phyloP scores from a whole-genome alignment of 140 eudicot genomes.

The Bidens hawaiensis region DNA sequence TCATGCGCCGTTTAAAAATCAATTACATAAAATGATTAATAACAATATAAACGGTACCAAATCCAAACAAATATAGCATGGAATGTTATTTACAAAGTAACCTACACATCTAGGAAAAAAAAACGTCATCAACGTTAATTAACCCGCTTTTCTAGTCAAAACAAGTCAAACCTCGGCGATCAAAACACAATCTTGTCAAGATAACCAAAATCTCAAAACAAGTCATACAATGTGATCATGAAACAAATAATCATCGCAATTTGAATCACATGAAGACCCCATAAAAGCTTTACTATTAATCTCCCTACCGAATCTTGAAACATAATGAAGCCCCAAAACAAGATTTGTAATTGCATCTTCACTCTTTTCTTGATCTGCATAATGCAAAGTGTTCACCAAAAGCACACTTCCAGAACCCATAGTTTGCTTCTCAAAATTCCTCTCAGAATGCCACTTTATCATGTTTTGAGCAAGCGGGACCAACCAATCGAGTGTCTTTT shows the following conservation, averaged over 20 bases:
- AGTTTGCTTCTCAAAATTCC: slow-evolving; percentile 69
- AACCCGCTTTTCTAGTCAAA: neutral
- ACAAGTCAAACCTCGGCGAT: no score
- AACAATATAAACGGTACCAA: neutral
- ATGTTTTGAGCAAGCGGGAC: slow-evolving; percentile 92
- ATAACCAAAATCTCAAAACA: neutral
- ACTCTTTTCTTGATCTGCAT: slow-evolving; percentile 62
- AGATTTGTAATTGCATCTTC: slow-evolving; percentile 77
- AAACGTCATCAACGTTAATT: no score
- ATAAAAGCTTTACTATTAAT: slow-evolving; percentile 36
- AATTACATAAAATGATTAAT: neutral
- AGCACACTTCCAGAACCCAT: slow-evolving; percentile 53
- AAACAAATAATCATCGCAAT: slow-evolving; percentile 26
- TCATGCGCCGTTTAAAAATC: no score
- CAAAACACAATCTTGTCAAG: no score
- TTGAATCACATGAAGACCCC: slow-evolving; percentile 37
- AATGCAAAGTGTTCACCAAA: slow-evolving; percentile 73
- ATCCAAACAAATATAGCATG: neutral
- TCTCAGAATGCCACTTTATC: slow-evolving; percentile 79
- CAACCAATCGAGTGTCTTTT: slow-evolving; percentile 69
- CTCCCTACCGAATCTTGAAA: slow-evolving; percentile 52
- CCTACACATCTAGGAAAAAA: no score
- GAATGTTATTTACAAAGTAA: neutral
- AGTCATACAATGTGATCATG: slow-evolving; percentile 17
- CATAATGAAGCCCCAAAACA: slow-evolving; percentile 72